A percentile compares a stretch with the other conserved stretches of the same genome.
phyloP scores from a whole-genome alignment of 192 early-diverging fungal genomes.

The Physocladia obscura region DNA sequence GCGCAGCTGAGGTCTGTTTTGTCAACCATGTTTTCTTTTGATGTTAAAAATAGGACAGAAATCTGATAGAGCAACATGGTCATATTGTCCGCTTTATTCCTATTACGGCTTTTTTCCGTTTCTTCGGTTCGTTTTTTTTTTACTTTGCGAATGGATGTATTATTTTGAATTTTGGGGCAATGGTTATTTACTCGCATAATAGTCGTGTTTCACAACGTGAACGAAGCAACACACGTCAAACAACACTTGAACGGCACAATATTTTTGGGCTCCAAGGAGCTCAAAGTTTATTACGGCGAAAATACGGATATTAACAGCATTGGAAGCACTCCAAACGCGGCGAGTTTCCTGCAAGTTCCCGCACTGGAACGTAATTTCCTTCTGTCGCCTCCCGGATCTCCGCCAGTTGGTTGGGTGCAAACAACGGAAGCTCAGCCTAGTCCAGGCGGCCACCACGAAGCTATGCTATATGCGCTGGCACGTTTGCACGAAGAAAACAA shows the following conservation, averaged over 20 bases:
- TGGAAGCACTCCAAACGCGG: constrained; percentile 20
- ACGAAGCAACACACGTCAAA: background rate
- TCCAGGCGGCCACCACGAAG: constrained; percentile 41
- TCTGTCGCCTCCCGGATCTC: constrained; percentile 54
- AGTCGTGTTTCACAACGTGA: background rate
- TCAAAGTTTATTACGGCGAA: constrained; percentile 19
- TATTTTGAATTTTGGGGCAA: too few relatives aligned
- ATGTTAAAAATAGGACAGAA: background rate
- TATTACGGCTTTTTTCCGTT: constrained; percentile 38
- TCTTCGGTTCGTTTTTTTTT: constrained; percentile 21
- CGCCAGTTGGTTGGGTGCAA: constrained; percentile 52
- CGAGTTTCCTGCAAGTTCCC: constrained; percentile 48
- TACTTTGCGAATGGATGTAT: background rate
- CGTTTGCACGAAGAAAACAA: constrained; percentile 20
- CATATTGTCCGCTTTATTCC: constrained; percentile 26
- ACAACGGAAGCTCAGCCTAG: constrained; percentile 32
- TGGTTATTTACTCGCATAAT: background rate
- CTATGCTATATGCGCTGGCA: constrained; percentile 33
- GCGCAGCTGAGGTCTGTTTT: constrained; percentile 9
- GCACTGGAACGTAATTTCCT: constrained; percentile 50
- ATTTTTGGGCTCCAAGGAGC: constrained; percentile 1
- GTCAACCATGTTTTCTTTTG: background rate
- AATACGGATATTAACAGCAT: constrained; percentile 32
- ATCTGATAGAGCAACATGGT: constrained; percentile 18
- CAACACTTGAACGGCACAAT: background rate